Evolutionary conservation across 2,329 filamentous ascomycete species (phyloP).

Genomic region (Aspergillus japonicus): DNA sequence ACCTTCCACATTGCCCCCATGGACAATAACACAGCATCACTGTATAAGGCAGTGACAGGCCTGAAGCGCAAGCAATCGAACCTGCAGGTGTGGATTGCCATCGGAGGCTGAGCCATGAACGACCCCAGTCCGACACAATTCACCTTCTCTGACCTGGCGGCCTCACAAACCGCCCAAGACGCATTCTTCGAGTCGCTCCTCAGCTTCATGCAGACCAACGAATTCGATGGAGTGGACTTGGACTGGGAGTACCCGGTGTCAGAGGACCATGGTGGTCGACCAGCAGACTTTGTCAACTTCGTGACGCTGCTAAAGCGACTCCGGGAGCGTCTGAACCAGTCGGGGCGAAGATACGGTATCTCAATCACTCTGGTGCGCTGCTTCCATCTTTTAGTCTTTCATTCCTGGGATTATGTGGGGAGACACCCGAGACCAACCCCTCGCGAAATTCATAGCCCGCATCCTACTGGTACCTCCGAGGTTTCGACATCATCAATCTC

Average conservation of each 20-base stretch:
- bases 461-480: constrained; percentile 16
- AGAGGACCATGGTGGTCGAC: constrained; percentile 12
- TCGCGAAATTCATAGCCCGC: constrained; percentile 9
- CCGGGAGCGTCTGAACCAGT: constrained; percentile 1
- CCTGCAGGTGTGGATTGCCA: constrained; percentile 24
- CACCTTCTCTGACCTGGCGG: constrained; percentile 19
- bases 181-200: constrained; percentile 15
- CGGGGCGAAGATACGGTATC: constrained; percentile 1
- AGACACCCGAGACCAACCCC: no score
- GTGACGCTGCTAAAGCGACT: constrained; percentile 11
- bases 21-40: constrained; percentile 11
- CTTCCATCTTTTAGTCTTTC: neutral
- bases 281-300: constrained; percentile 12
- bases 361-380: constrained; percentile 14
- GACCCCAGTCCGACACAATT: constrained; percentile 21
- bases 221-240: constrained; percentile 17
- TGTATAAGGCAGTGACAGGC: constrained; percentile 27
- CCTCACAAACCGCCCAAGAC: constrained; percentile 12
- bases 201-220: constrained; percentile 11
- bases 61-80: constrained; percentile 32
- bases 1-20: constrained; percentile 32
- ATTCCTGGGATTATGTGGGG: no score
- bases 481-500: constrained; percentile 13
- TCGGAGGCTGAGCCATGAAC: constrained; percentile 28
- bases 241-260: constrained; percentile 21